Conservation (phyloP, 768 basidiomycete genomes). For the Agrocybe praecox region DNA sequence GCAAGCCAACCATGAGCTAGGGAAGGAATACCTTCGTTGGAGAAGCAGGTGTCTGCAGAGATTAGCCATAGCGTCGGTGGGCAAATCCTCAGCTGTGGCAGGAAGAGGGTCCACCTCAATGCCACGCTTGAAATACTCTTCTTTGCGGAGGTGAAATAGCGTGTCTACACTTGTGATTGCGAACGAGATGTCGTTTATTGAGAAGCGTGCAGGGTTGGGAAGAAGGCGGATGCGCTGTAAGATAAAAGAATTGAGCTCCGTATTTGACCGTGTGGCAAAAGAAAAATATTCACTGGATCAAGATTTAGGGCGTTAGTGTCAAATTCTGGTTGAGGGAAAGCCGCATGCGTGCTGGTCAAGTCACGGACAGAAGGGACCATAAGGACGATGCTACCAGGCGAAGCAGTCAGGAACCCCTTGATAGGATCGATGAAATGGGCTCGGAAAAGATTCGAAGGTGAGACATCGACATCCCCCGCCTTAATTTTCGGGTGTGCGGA, state of each 20-base stretch:
- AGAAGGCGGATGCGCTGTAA: slow-evolving; percentile 73
- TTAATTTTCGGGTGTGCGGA: slow-evolving; percentile 72
- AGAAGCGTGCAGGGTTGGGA: slow-evolving; percentile 87
- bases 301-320: slow-evolving; percentile 36
- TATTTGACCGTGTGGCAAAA: not conserved
- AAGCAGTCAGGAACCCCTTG: slow-evolving; percentile 53
- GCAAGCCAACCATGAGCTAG: not conserved
- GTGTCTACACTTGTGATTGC: slow-evolving; percentile 84
- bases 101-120: slow-evolving; percentile 58
- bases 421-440: slow-evolving; percentile 62
- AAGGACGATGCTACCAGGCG: slow-evolving; percentile 72
- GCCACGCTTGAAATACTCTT: slow-evolving; percentile 74
- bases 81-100: slow-evolving; percentile 42
- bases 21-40: slow-evolving; percentile 73
- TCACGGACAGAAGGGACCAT: slow-evolving; percentile 86
- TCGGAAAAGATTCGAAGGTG: slow-evolving; percentile 70
- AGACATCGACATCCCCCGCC: slow-evolving; percentile 69
- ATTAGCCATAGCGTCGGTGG: slow-evolving; percentile 77
- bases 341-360: slow-evolving; percentile 74
- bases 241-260: not conserved
- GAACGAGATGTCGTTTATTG: slow-evolving; percentile 83
- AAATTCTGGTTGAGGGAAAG: slow-evolving; percentile 82
- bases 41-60: slow-evolving; percentile 80
- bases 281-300: slow-evolving; percentile 51
- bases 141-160: slow-evolving; percentile 85